These are phyloP conservation scores for Leccinum fuscescens DNA, from an alignment of 1,284 basidiomycete species.

Conservation along the genomic window DNA sequence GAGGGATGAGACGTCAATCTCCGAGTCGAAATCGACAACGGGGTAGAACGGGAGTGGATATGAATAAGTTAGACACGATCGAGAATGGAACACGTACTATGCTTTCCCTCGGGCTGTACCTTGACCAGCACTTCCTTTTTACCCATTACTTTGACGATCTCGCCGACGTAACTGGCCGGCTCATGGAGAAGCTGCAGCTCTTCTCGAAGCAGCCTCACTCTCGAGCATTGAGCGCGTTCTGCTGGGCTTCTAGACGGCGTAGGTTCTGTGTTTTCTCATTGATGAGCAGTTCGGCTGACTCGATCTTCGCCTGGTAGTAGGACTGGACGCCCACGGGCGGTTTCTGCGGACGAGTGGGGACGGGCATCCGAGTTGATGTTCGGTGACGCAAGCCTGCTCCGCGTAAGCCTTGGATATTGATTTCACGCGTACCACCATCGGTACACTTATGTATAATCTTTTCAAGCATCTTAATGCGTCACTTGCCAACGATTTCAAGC, in stretches of 20 bases:
- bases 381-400: background rate
- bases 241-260: conserved; percentile 91
- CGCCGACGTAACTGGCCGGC: conserved; percentile 96
- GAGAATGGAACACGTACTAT: conserved; percentile 58
- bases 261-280: conserved; percentile 97
- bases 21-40: conserved; percentile 94
- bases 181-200: conserved; percentile 95
- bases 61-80: background rate
- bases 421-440: too few relatives aligned
- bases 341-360: conserved; percentile 45
- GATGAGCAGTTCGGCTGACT: conserved; percentile 87
- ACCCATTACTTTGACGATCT: conserved; percentile 98
- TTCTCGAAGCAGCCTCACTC: conserved; percentile 89
- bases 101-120: conserved; percentile 98
- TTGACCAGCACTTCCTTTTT: conserved; percentile 99
- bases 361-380: conserved; percentile 42
- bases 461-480: too few relatives aligned
- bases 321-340: conserved; percentile 71
- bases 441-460: too few relatives aligned
- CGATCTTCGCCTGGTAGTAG: conserved; percentile 96
- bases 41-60: background rate
- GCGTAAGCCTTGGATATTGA: background rate
- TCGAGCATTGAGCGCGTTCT: conserved; percentile 94
- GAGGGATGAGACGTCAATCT: conserved; percentile 81
- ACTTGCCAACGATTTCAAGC: too few relatives aligned